Evolutionary conservation across 345 rosid genomes (phyloP).

Genomic region (Rhodomyrtus tomentosa): DNA sequence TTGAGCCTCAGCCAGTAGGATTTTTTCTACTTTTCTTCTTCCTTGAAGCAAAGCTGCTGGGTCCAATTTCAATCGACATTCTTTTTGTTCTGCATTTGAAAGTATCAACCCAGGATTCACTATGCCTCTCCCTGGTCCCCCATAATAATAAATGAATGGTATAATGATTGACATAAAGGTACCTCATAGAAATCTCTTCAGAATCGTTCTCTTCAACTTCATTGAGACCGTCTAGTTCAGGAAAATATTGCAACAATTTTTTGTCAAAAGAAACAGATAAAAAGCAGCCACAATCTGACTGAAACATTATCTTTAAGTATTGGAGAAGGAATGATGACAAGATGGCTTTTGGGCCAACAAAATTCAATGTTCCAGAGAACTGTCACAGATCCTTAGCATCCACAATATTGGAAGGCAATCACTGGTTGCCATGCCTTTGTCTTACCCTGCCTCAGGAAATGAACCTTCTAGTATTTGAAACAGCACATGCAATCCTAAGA

Average conservation of each 20-base stretch:
- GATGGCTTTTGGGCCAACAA: not conserved
- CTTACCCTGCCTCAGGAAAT: not conserved
- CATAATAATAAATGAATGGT: not conserved
- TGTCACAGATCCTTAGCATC: not conserved
- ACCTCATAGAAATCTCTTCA: slow-evolving; percentile 44
- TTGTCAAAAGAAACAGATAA: not conserved
- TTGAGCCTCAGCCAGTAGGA: not conserved
- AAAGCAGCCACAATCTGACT: not conserved
- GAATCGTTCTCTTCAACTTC: slow-evolving; percentile 33
- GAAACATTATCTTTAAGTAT: not conserved
- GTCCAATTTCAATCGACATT: slow-evolving; percentile 63
- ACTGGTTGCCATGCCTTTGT: not conserved
- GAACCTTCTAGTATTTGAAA: not conserved
- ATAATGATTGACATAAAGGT: not conserved
- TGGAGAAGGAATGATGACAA: not conserved
- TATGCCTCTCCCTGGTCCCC: not conserved
- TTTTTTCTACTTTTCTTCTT: slow-evolving; percentile 67
- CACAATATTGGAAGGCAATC: not conserved
- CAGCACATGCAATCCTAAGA: not conserved
- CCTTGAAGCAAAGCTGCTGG: slow-evolving; percentile 60
- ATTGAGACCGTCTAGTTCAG: slow-evolving; percentile 6
- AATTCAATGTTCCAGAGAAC: not conserved
- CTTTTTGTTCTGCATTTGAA: slow-evolving; percentile 58
- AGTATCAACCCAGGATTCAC: not conserved
- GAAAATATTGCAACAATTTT: not conserved